A percentile compares a stretch with the other conserved stretches of the same genome.
phyloP scores from a whole-genome alignment of 2,329 filamentous ascomycete genomes.

The Aspergillus ibericus region DNA sequence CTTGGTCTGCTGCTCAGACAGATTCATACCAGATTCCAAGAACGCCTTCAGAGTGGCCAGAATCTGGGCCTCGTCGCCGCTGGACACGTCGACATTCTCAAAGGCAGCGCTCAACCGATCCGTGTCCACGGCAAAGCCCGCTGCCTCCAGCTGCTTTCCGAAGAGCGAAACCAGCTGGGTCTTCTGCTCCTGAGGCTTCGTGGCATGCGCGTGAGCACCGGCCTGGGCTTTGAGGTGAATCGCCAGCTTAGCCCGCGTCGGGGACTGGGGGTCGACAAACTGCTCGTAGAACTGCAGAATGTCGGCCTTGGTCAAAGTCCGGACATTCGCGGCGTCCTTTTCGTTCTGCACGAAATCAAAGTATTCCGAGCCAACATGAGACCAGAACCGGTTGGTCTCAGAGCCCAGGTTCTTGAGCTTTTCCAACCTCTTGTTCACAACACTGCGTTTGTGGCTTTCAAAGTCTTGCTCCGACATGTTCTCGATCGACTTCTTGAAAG shows the following conservation, averaged over 20 bases:
- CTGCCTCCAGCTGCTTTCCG: conserved; percentile 48
- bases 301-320: conserved; percentile 72
- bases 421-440: conserved; percentile 83
- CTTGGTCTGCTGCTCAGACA: conserved; percentile 52
- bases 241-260: conserved; percentile 74
- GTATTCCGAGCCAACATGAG: conserved; percentile 78
- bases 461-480: conserved; percentile 83
- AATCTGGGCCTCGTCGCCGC: conserved; percentile 52
- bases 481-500: conserved; percentile 65
- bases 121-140: conserved; percentile 47
- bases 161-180: conserved; percentile 46
- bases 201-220: conserved; percentile 40
- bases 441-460: conserved; percentile 83
- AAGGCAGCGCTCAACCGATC: conserved; percentile 47
- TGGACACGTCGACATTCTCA: conserved; percentile 46
- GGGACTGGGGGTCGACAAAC: conserved; percentile 73
- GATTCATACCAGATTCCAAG: conserved; percentile 49
- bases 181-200: conserved; percentile 45
- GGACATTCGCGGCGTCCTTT: conserved; percentile 73
- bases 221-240: conserved; percentile 80
- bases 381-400: conserved; percentile 81
- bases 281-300: conserved; percentile 76
- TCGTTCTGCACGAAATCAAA: conserved; percentile 87
- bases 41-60: conserved; percentile 54
- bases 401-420: conserved; percentile 89